Conservation (phyloP, 2,329 filamentous ascomycete species). For the Pseudopithomyces chartarum region DNA sequence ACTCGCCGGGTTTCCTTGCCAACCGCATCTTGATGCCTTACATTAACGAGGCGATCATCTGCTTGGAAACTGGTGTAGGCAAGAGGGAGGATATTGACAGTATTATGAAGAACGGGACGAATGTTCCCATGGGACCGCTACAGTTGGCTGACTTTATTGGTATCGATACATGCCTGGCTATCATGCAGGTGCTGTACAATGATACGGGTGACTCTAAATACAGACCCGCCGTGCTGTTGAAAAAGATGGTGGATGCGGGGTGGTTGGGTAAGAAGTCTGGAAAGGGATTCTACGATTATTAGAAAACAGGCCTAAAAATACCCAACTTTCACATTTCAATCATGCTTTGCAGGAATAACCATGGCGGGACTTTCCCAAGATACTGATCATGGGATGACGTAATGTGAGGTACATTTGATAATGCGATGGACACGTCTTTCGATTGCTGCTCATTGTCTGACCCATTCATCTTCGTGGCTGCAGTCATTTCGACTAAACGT, state of each 20-base stretch:
- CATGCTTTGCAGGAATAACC: too few species aligned
- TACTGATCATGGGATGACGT: too few species aligned
- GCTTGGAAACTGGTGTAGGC: slow-evolving; percentile 90
- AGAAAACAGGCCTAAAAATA: slow-evolving; percentile 7
- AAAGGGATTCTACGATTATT: slow-evolving; percentile 95
- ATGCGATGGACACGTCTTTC: too few species aligned
- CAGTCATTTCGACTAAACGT: too few species aligned
- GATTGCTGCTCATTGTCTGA: too few species aligned
- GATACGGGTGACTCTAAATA: slow-evolving; percentile 98
- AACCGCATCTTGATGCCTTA: slow-evolving; percentile 99
- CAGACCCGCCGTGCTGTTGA: slow-evolving; percentile 81
- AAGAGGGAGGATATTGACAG: slow-evolving; percentile 88
- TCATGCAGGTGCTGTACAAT: slow-evolving; percentile 92
- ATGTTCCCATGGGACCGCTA: slow-evolving; percentile 96
- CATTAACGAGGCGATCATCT: slow-evolving; percentile 97
- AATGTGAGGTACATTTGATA: too few species aligned
- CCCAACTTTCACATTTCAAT: too few species aligned
- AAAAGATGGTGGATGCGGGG: slow-evolving; percentile 96
- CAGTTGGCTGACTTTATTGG: slow-evolving; percentile 96
- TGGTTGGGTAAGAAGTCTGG: slow-evolving; percentile 98
- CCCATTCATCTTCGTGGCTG: too few species aligned
- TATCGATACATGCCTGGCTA: slow-evolving; percentile 91
- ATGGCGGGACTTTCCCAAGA: too few species aligned
- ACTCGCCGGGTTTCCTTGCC: slow-evolving; percentile 91
- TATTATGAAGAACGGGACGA: slow-evolving; percentile 99